phyloP scores from a whole-genome alignment of 2,329 filamentous ascomycete species.

The Ascosphaera aggregata region DNA sequence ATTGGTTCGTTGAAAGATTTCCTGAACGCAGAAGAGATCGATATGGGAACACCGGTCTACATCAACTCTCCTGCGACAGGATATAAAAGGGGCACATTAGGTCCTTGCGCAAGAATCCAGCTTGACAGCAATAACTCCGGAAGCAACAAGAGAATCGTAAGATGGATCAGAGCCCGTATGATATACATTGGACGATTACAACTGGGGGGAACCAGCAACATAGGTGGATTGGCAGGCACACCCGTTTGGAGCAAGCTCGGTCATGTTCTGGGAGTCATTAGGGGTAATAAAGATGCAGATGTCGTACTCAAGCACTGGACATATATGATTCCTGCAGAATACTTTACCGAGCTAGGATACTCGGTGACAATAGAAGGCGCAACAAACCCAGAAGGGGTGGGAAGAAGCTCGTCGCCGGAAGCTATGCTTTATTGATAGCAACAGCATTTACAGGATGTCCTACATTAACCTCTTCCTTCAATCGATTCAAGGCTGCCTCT shows the following conservation, averaged over 20 bases:
- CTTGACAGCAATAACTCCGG: not conserved
- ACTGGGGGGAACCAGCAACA: not conserved
- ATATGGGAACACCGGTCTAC: not conserved
- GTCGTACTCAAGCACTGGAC: not conserved
- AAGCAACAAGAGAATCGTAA: too few species aligned
- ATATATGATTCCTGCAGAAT: not conserved
- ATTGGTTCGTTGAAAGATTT: not conserved
- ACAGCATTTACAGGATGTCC: not conserved
- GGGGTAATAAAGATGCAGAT: not conserved
- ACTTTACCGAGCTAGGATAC: not conserved
- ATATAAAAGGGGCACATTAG: not conserved
- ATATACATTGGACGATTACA: not conserved
- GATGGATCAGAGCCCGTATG: not conserved
- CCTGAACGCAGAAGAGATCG: not conserved
- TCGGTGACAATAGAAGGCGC: not conserved
- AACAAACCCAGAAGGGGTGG: not conserved
- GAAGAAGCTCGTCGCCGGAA: not conserved
- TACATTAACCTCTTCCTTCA: not conserved
- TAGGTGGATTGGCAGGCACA: not conserved
- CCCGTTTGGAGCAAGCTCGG: not conserved
- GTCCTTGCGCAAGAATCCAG: not conserved
- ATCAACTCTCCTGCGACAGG: not conserved
- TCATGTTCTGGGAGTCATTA: not conserved
- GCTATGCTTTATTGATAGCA: not conserved
- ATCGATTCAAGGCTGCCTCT: too few species aligned